Percentiles rank a stretch among this genome's conserved stretches.
Evolutionary conservation across 495 filamentous ascomycete species (phyloP).

Genomic region (Astrothelium macrocarpum): DNA sequence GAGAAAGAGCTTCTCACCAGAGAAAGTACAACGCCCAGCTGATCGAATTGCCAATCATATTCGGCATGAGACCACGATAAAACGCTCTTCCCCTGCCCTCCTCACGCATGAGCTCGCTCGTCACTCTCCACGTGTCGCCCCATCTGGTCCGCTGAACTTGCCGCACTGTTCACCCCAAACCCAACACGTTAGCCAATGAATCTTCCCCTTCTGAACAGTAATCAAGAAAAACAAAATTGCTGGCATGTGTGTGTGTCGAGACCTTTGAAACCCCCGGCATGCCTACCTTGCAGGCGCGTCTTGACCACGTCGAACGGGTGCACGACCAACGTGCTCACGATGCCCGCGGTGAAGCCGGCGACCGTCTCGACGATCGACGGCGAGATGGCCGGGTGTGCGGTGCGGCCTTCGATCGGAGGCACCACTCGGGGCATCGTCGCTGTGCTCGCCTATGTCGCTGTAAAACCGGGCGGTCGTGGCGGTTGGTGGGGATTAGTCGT

Average conservation of each 20-base stretch:
- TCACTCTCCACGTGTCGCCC: conserved; percentile 47
- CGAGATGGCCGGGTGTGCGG: conserved; percentile 45
- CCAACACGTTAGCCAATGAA: not conserved
- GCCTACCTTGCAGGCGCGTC: conserved; percentile 65
- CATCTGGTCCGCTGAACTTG: conserved; percentile 29
- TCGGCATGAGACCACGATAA: conserved; percentile 83
- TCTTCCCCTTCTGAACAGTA: not conserved
- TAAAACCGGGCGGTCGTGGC: not conserved
- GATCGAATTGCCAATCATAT: conserved; percentile 79
- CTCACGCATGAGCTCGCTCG: conserved; percentile 43
- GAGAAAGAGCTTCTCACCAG: conserved; percentile 29
- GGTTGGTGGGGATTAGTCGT: not conserved
- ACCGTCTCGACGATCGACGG: conserved; percentile 78
- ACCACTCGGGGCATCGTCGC: conserved; percentile 32
- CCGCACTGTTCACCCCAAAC: conserved; percentile 18
- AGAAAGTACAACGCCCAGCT: conserved; percentile 92
- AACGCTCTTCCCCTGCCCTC: conserved; percentile 57
- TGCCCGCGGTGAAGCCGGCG: conserved; percentile 81
- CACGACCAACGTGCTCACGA: conserved; percentile 69
- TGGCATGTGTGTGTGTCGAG: not conserved
- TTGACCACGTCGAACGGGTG: conserved; percentile 93
- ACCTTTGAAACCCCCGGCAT: conserved; percentile 5
- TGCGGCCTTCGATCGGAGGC: conserved; percentile 30
- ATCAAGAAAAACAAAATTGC: not conserved
- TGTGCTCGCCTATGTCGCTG: no score